Base-by-base conservation (phyloP, 768 basidiomycete genomes). In the Trametes villosa region DNA sequence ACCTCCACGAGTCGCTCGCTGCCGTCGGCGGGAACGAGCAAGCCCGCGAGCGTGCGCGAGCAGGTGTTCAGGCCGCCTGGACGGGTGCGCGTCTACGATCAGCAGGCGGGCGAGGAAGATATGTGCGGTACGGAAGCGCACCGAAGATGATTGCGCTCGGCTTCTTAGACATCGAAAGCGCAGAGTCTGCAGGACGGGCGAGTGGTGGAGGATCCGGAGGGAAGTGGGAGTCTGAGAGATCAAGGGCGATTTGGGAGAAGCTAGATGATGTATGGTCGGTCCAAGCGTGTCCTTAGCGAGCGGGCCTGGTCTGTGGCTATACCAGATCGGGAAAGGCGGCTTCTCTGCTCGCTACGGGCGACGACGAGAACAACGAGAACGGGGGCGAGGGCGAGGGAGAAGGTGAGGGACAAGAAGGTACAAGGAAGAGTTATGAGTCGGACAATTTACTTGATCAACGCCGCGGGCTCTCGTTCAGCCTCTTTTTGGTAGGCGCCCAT, bases 31-130 rank as follows among this genome's bases (percentile, higher is more conserved):
- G 91, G 90, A 36, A 91, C 84, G 15, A 94, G 82, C 40, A 81
- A 74, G 52, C 81, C 77, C 36, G 88, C 88, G 53, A 94, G 83
- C 49, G 86, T 80, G 51, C 92, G 83, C 9, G 92, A 86, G 71
- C 79, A 89, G 54, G 89, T 91, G 76, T 92, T 92, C 65, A 93
- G 75, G 53, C 92, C 92, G 64, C 92, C 92, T 94, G 65, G 15
- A 41, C 41, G 40, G 65, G 58, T 57, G 60, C 33, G 50, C 45
- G 34, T 13, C 46, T 60, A 50, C 47, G 47, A 59, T 55, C 53
- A 56, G 52, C 46, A 46, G 38, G 53, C 60, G 38, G 61, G 56
- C 46, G 57, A 56, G 31, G 57, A 18, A 31, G 54, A 50, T 13
- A 53, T 12, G 41, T 30, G 44, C 29, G 50, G 52, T 18, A 56